Evolutionary conservation across 352 stramenopile genomes (phyloP).

Genomic region (Phytophthora nicotianae): DNA sequence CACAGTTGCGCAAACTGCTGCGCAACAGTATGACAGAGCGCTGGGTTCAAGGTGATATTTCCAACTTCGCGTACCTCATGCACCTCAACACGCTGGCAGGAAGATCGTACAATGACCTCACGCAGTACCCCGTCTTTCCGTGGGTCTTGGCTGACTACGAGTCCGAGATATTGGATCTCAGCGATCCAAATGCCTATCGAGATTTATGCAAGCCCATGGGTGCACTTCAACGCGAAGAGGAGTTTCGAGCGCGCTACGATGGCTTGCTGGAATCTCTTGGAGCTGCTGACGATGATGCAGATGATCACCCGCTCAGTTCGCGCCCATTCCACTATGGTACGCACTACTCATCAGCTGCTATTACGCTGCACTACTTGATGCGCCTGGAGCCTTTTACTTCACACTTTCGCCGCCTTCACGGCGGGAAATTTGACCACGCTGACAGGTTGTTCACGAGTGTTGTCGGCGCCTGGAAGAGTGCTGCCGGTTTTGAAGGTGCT

Average conservation of each 20-base stretch:
- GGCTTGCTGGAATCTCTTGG: constrained; percentile 51
- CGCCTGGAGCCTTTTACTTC: constrained; percentile 96
- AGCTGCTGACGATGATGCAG: constrained; percentile 2
- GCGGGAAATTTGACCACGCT: constrained; percentile 97
- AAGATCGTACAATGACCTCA: constrained; percentile 97
- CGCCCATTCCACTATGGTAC: constrained; percentile 96
- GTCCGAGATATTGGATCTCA: constrained; percentile 92
- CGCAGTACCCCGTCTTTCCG: constrained; percentile 98
- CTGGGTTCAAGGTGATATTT: constrained; percentile 72
- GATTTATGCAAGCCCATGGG: constrained; percentile 98
- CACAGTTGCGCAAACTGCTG: constrained; percentile 67
- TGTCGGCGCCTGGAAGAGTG: constrained; percentile 90
- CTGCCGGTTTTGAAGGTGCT: constrained; percentile 60
- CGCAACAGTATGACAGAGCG: constrained; percentile 82
- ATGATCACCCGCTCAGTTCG: constrained; percentile 50
- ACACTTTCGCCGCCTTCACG: constrained; percentile 94
- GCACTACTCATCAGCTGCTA: constrained; percentile 90
- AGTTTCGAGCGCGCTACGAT: constrained; percentile 76
- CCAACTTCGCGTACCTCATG: constrained; percentile 97
- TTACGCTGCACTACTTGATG: constrained; percentile 98
- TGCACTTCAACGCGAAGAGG: constrained; percentile 92
- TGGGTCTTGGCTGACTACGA: constrained; percentile 98
- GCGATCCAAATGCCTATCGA: constrained; percentile 91
- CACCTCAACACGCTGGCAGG: constrained; percentile 96
- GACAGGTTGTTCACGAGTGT: constrained; percentile 98